Evolutionary conservation across 306 rosid genomes (phyloP), one percentile per base, ranked within the genome.

Genomic region (Psophocarpus tetragonolobus): DNA sequence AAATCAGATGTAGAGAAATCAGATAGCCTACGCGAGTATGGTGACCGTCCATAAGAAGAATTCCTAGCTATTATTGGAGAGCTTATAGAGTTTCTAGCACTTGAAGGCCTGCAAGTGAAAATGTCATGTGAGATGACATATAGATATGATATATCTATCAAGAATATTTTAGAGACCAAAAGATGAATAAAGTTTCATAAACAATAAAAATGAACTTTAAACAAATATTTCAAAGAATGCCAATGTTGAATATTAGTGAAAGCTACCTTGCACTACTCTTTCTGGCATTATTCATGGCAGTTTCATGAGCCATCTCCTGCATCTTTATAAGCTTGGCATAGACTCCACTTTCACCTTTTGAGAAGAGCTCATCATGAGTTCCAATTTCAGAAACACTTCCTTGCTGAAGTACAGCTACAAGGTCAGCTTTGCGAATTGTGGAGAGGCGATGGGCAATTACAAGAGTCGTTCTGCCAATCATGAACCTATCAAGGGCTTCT

Each of bases 1-100:
- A 92, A 95, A 75, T 95, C 97, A 62, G 97, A 95, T 15, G 97
- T 92, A 23, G 98, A 95, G 85, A 95, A 95, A 89, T 95, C 98
- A 8, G 97, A 95, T 56, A 95, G 93, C 76, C 98, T 87, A 47
- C 98, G 97, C 4, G 98, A 95, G 87, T 95, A 95, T 27, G 98
- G 97, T 11, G 98, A 95, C 18, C 97, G 96, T 32, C 98, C 98
- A 65, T 95, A 95, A 60, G 98, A 95, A 77, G 98, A 95, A 82
- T 95, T 95, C 54, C 98, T 84, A 38, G 98, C 87, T 77, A 95
- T 92, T 84, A 95, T 95, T 3, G 98, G 98, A 11, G 98, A 95
- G 92, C 98, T 92, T 39, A 95, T 97, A 2, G 99, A 95, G 96
- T 95, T 95, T 75, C 98, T 92, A 21, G 98, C 98, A 87, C 97